Conservation (phyloP, 768 basidiomycete species). For the Leucocoprinus birnbaumii region DNA sequence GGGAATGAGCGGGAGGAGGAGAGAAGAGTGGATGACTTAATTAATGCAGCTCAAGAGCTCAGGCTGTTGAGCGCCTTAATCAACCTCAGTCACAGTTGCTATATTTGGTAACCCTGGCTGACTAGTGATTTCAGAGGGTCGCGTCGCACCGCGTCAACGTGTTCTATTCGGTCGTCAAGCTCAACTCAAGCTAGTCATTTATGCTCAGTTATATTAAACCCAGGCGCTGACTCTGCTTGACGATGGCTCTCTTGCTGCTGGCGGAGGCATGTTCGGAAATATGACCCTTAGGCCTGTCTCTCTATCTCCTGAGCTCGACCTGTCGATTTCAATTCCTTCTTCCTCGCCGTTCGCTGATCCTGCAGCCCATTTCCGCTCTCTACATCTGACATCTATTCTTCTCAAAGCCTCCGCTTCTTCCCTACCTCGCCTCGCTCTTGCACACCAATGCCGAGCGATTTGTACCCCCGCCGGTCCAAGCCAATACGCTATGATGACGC, state of each 20-base stretch:
- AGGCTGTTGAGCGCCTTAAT: not conserved
- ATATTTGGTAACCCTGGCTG: not conserved
- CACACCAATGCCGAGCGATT: not conserved
- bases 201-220: too few relatives aligned
- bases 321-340: not conserved
- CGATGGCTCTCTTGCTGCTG: not conserved
- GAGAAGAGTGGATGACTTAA: slow-evolving; percentile 7
- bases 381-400: not conserved
- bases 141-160: not conserved
- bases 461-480: not conserved
- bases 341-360: not conserved
- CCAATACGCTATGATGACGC: not conserved
- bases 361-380: not conserved
- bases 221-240: not conserved
- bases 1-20: not conserved
- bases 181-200: too few relatives aligned
- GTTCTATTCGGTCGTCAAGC: not conserved
- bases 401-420: too few relatives aligned
- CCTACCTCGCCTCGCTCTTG: not conserved
- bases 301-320: not conserved
- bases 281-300: not conserved
- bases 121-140: not conserved
- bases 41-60: slow-evolving; percentile 10
- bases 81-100: slow-evolving; percentile 7
- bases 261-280: not conserved